Percentiles rank a stretch among this genome's conserved stretches.
phyloP scores from a whole-genome alignment of 495 filamentous ascomycete genomes.

The Aspergillus homomorphus region DNA sequence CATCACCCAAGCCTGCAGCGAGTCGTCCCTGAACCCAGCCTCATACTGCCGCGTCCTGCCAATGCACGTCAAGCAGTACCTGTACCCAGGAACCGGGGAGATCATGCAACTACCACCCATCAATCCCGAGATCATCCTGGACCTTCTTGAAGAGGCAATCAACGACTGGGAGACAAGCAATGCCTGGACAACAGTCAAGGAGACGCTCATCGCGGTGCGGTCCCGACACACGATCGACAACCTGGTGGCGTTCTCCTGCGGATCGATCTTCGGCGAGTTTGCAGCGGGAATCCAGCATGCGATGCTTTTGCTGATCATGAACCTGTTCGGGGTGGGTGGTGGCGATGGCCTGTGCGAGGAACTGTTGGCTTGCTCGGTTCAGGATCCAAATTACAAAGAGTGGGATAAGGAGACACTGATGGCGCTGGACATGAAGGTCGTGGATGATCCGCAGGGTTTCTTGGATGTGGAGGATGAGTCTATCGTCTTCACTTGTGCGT shows the following conservation, averaged over 20 bases:
- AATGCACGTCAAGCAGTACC: neutral
- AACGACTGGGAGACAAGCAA: neutral
- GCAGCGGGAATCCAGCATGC: neutral
- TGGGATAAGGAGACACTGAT: slow-evolving; percentile 18
- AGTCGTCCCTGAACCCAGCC: neutral
- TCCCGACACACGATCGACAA: neutral
- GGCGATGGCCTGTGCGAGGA: neutral
- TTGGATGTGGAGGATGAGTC: slow-evolving; percentile 24
- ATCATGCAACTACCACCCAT: neutral
- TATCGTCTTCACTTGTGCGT: slow-evolving; percentile 23
- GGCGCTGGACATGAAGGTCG: slow-evolving; percentile 8
- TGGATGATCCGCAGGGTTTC: slow-evolving; percentile 29
- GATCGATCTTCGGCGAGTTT: neutral
- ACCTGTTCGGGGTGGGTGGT: neutral
- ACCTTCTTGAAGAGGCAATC: too few species aligned
- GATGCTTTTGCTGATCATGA: neutral
- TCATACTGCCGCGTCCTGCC: neutral
- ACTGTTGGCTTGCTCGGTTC: slow-evolving; percentile 13
- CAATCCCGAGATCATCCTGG: too few species aligned
- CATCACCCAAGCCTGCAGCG: neutral
- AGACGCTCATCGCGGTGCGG: neutral
- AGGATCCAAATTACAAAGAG: slow-evolving; percentile 26
- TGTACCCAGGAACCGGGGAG: neutral
- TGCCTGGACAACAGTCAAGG: neutral
- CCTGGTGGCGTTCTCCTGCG: neutral